These are phyloP conservation scores for Sphaerosporella brunnea DNA, from an alignment of 495 filamentous ascomycete species.

Conservation along the genomic window DNA sequence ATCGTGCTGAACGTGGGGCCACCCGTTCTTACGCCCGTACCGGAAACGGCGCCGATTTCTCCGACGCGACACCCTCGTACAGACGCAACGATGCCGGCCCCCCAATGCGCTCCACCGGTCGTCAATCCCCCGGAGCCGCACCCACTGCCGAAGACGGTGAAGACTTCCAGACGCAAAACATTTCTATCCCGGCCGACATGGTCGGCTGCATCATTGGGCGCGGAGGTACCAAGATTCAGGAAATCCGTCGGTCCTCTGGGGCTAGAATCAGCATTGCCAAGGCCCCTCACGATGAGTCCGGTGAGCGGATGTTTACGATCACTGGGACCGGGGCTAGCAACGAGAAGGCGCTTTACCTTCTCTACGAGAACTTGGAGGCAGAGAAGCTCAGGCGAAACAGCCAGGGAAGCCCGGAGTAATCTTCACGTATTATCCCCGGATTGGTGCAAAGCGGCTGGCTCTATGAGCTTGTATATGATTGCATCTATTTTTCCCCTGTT, in stretches of 20 bases:
- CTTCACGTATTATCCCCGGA: not conserved
- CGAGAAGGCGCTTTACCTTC: slow-evolving; percentile 83
- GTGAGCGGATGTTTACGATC: slow-evolving; percentile 98
- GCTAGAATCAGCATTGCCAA: slow-evolving; percentile 97
- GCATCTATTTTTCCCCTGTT: slow-evolving; percentile 10
- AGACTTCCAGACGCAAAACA: slow-evolving; percentile 96
- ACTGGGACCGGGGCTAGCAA: slow-evolving; percentile 83
- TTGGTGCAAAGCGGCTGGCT: not conserved
- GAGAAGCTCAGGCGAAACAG: slow-evolving; percentile 74
- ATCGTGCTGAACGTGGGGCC: slow-evolving; percentile 37
- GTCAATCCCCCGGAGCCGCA: slow-evolving; percentile 66
- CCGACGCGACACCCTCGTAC: slow-evolving; percentile 38
- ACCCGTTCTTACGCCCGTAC: slow-evolving; percentile 71
- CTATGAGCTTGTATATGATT: slow-evolving; percentile 7
- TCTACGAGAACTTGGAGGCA: slow-evolving; percentile 97
- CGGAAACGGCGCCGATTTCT: slow-evolving; percentile 95
- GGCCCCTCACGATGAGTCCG: slow-evolving; percentile 89
- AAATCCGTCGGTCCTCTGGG: slow-evolving; percentile 89
- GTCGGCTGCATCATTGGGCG: slow-evolving; percentile 98
- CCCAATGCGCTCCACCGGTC: slow-evolving; percentile 42
- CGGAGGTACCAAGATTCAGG: slow-evolving; percentile 85
- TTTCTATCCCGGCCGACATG: slow-evolving; percentile 98
- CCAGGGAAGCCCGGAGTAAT: slow-evolving; percentile 11
- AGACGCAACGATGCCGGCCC: slow-evolving; percentile 12
- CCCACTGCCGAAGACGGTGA: slow-evolving; percentile 85